phyloP scores from a whole-genome alignment of 345 rosid species.

The Nasturtium officinale region DNA sequence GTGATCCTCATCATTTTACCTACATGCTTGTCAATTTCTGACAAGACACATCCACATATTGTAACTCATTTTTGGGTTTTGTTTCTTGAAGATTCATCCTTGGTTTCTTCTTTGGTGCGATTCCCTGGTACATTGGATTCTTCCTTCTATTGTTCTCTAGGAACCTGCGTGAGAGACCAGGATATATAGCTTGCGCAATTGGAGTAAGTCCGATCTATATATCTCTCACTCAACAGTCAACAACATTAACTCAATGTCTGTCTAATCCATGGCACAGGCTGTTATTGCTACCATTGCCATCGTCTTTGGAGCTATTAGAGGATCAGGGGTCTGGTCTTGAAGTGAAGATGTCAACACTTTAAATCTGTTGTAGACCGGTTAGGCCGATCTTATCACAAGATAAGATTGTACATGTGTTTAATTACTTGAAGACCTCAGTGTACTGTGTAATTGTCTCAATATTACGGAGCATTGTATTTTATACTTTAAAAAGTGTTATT shows the following conservation, averaged over 20 bases:
- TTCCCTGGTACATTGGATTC: slow-evolving; percentile 44
- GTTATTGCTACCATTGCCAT: slow-evolving; percentile 27
- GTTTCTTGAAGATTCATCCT: slow-evolving; percentile 39
- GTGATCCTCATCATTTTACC: slow-evolving; percentile 15
- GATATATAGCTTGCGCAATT: slow-evolving; percentile 40
- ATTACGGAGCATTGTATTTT: background rate
- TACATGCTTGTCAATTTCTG: background rate
- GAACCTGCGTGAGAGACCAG: slow-evolving; percentile 39
- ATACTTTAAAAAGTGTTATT: background rate
- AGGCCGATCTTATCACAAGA: background rate
- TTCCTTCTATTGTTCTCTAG: slow-evolving; percentile 32
- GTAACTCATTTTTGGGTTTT: background rate
- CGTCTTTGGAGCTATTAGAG: slow-evolving; percentile 22
- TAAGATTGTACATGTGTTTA: slow-evolving; percentile 18
- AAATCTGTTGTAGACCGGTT: slow-evolving; percentile 14
- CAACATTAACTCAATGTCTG: background rate
- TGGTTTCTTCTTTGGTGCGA: slow-evolving; percentile 39
- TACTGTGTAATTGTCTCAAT: background rate
- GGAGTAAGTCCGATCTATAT: slow-evolving; percentile 33
- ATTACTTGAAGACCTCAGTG: slow-evolving; percentile 3
- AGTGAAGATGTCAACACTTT: slow-evolving; percentile 23
- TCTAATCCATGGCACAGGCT: slow-evolving; percentile 17
- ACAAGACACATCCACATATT: too few relatives aligned
- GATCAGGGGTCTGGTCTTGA: slow-evolving; percentile 27
- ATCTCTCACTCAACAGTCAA: background rate